These are phyloP conservation scores for Podospora tetraspora DNA, from an alignment of 495 filamentous ascomycete species.

Conservation along the genomic window DNA sequence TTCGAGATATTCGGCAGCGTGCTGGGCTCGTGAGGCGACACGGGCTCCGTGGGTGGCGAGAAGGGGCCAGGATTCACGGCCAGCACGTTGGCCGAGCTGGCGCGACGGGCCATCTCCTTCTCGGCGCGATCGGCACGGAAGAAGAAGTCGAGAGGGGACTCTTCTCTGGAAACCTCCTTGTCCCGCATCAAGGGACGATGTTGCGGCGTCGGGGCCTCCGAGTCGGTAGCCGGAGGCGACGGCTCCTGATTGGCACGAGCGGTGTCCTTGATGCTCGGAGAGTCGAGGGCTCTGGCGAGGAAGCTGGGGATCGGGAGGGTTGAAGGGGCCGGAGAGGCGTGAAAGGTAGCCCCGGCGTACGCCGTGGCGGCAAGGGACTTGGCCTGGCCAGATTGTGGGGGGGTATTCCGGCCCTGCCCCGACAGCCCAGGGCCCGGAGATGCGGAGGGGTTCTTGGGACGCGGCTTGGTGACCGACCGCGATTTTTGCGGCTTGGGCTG, in stretches of 20 bases:
- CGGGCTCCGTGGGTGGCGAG: constrained; percentile 30
- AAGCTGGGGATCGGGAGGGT: constrained; percentile 92
- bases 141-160: constrained; percentile 80
- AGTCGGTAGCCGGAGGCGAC: constrained; percentile 38
- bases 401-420: constrained; percentile 36
- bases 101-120: constrained; percentile 54
- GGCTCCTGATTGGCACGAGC: constrained; percentile 29
- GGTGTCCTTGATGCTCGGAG: constrained; percentile 36
- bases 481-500: constrained; percentile 23
- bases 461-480: constrained; percentile 30
- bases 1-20: constrained; percentile 28
- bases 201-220: constrained; percentile 40
- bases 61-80: constrained; percentile 27
- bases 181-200: constrained; percentile 19
- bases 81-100: constrained; percentile 38
- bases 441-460: constrained; percentile 28
- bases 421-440: constrained; percentile 30
- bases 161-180: constrained; percentile 37
- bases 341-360: constrained; percentile 93
- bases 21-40: constrained; percentile 33
- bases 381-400: constrained; percentile 29
- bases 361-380: constrained; percentile 47
- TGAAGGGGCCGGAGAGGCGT: constrained; percentile 88
- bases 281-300: constrained; percentile 73
- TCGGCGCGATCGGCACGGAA: constrained; percentile 81